phyloP scores from a whole-genome alignment of 2,329 filamentous ascomycete genomes.

The Pseudopyrenochaeta lycopersici region DNA sequence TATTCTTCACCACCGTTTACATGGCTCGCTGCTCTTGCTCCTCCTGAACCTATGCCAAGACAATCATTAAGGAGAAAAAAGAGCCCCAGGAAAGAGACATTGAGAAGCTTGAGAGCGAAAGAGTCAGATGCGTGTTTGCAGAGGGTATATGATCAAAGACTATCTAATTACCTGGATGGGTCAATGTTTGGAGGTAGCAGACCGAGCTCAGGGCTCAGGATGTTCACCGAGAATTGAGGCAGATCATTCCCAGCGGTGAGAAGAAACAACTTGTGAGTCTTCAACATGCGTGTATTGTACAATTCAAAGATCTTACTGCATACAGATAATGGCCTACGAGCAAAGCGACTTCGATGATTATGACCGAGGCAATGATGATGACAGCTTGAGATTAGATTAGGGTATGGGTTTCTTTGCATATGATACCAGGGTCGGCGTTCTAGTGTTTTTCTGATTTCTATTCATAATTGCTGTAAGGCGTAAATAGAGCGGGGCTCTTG shows the following conservation, averaged over 20 bases:
- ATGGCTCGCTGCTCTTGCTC: slow-evolving; percentile 14
- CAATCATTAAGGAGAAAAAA: slow-evolving; percentile 28
- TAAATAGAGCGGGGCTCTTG: slow-evolving; percentile 13
- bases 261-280: background rate
- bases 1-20: slow-evolving; percentile 17
- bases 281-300: background rate
- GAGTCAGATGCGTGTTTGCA: slow-evolving; percentile 47
- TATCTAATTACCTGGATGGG: slow-evolving; percentile 40
- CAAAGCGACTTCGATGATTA: background rate
- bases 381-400: slow-evolving; percentile 1
- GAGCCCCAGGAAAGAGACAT: slow-evolving; percentile 35
- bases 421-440: slow-evolving; percentile 12
- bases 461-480: slow-evolving; percentile 14
- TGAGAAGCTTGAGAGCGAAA: slow-evolving; percentile 44
- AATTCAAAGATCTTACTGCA: background rate
- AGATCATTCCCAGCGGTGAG: background rate
- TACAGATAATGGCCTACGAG: background rate
- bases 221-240: background rate
- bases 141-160: slow-evolving; percentile 39
- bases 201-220: background rate
- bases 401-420: slow-evolving; percentile 2
- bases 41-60: slow-evolving; percentile 17
- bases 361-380: background rate
- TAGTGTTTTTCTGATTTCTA: slow-evolving; percentile 1
- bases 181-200: slow-evolving; percentile 19